Evolutionary conservation across 768 basidiomycete species (phyloP).

Genomic region (Psilocybe azurescens): DNA sequence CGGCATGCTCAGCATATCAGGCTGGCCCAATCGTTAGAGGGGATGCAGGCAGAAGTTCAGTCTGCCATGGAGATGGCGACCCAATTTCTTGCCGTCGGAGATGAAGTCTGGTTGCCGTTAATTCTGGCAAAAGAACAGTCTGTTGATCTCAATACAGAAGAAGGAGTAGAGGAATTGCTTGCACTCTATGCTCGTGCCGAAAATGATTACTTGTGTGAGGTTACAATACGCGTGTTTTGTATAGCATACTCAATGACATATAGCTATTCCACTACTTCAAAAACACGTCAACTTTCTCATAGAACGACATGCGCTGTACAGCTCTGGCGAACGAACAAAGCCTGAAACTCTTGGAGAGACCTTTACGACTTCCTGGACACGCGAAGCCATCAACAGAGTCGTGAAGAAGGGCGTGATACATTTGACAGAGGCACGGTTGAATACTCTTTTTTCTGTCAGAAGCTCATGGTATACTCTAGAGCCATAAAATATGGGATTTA

Average conservation of each 20-base stretch:
- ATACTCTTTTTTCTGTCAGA: neutral
- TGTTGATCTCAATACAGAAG: conserved; percentile 54
- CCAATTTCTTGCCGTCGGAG: conserved; percentile 64
- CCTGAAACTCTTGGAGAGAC: conserved; percentile 59
- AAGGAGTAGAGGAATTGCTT: conserved; percentile 60
- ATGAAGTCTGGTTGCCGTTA: conserved; percentile 78
- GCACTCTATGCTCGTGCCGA: conserved; percentile 70
- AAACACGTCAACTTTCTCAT: conserved; percentile 70
- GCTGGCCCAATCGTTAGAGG: conserved; percentile 58
- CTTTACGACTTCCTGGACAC: conserved; percentile 69
- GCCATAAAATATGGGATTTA: conserved; percentile 71
- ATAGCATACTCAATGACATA: conserved; percentile 13
- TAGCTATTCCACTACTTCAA: conserved; percentile 75
- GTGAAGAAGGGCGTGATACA: conserved; percentile 64
- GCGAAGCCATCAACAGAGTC: conserved; percentile 55
- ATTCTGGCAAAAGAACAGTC: conserved; percentile 57
- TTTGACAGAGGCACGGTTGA: conserved; percentile 58
- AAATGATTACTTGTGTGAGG: conserved; percentile 81
- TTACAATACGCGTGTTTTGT: neutral
- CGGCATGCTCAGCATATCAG: conserved; percentile 73
- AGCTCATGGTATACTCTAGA: conserved; percentile 43
- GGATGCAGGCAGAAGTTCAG: conserved; percentile 61
- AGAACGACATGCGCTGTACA: conserved; percentile 44
- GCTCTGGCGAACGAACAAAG: conserved; percentile 41
- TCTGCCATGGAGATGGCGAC: conserved; percentile 72